phyloP scores from a whole-genome alignment of 108 stramenopile species.

The Fistulifera solaris region DNA sequence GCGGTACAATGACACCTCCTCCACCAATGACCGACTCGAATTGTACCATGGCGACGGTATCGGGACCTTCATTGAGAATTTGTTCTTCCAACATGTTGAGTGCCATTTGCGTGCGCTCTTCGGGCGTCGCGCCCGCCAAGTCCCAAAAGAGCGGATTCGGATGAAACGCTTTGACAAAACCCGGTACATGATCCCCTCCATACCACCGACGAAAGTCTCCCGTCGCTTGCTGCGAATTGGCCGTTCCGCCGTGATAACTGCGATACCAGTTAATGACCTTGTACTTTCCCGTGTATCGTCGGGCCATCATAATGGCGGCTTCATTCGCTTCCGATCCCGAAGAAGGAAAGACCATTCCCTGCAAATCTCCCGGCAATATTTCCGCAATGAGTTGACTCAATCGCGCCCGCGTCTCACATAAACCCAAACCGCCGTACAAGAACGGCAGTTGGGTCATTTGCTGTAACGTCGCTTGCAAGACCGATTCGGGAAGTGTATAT shows the following conservation, averaged over 20 bases:
- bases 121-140: slow-evolving; percentile 22
- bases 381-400: slow-evolving; percentile 23
- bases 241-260: slow-evolving; percentile 41
- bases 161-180: slow-evolving; percentile 35
- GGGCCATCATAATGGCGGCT: slow-evolving; percentile 39
- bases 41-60: slow-evolving; percentile 23
- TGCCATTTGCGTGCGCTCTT: slow-evolving; percentile 26
- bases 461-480: slow-evolving; percentile 21
- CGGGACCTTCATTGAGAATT: slow-evolving; percentile 36
- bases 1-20: slow-evolving; percentile 29
- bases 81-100: slow-evolving; percentile 39
- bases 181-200: slow-evolving; percentile 23
- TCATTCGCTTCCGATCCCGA: slow-evolving; percentile 48
- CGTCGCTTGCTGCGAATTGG: slow-evolving; percentile 24
- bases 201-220: slow-evolving; percentile 45
- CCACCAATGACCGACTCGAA: slow-evolving; percentile 35
- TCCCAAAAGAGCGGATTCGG: slow-evolving; percentile 34
- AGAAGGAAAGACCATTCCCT: slow-evolving; percentile 34
- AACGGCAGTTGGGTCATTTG: slow-evolving; percentile 26
- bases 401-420: slow-evolving; percentile 29
- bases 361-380: slow-evolving; percentile 33
- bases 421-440: slow-evolving; percentile 35
- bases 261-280: slow-evolving; percentile 43
- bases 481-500: slow-evolving; percentile 17
- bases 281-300: slow-evolving; percentile 31